Evolutionary conservation across 83 land plant species (phyloP), one percentile per base, ranked within the genome.

Genomic region (Diphasiastrum complanatum): DNA sequence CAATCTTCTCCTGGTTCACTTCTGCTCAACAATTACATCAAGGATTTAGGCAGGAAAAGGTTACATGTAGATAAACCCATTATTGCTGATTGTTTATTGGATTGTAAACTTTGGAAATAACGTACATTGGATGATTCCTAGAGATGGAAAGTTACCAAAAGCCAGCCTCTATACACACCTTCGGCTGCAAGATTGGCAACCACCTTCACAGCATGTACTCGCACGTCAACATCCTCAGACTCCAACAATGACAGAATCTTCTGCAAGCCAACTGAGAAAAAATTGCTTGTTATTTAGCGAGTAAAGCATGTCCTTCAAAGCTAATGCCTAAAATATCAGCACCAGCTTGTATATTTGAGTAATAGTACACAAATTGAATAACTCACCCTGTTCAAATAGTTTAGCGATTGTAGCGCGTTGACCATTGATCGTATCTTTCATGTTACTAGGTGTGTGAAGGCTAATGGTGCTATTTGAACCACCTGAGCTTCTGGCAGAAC

Each of bases 161-260:
- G 1, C 8, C 36, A 25, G 31, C n/a, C n/a, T n/a, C n/a, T n/a
- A n/a, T 53, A 63, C 16, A 36, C 47, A 88, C 95, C 95, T 78
- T 88, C 95, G 4, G 95, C 95, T 24, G 95, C 95, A 11, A 88
- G 68, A 66, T 88, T 85, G 31, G 90, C 95, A 33, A 88, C 83
- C 56, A 85, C 95, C 70, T 88, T 88, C 16, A 88, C 95, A 52
- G 91, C 95, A 78, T 88, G 95, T 19, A 88, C 79, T 5, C 85
- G 79, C 16, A 88, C 85, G 72, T 88, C 91, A 65, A 72, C 75
- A 80, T 88, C 95, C 33, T 79, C 95, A 14, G 95, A 79, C 60
- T 88, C 91, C 1, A 88, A 83, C 57, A 88, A 74, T 29, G 95
- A 82, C 66, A 88, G 51, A 16, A 88, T 84, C 67, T 88, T 88